Evolutionary conservation across 306 rosid genomes (phyloP), one percentile per base, ranked within the genome.

Genomic region (Prunus dulcis): DNA sequence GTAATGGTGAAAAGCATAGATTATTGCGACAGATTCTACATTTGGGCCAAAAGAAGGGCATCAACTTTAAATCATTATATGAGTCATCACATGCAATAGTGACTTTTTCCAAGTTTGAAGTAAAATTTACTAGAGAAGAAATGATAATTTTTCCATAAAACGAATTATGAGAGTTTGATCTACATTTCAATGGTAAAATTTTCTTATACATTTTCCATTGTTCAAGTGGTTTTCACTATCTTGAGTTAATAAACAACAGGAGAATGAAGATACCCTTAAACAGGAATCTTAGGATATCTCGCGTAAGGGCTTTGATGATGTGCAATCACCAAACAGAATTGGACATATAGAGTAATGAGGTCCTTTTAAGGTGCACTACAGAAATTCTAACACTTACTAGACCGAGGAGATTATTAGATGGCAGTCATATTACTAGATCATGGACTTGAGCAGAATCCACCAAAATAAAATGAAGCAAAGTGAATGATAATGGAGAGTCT

Each of bases 381-480:
- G 63, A 73, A 46, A 61, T 17, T 57, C 49, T 49, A 63, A 55
- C 57, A 27, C 34, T 58, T 47, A 70, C 56, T 27, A 13, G 45
- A 60, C 3, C 18, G 47, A 55, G 30, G 52, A 78, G 60, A 61
- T 57, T 25, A 52, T 15, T 14, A 55, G 53, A 84, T 73, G 75
- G 72, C 61, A 49, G 64, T 67, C 23, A 77, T 56, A 43, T 58
- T 27, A 56, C 53, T 19, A 28, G 49, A 19, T 19, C 67, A 38
- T 34, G 69, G 41, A 23, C 43, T 56, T 13, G 58, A 50, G 72
- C 71, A 75, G 58, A 86, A 76, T 58, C 56, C 71, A 80, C 53
- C 27, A 60, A 19, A 47, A 14, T 50, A 17, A 58, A 45, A 63
- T 22, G 23, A 58, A 22, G 51, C 64, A 27, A 50, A 7, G 46